Conservation (phyloP, 768 basidiomycete species). For the button mushroom (Agaricus bisporus) region DNA sequence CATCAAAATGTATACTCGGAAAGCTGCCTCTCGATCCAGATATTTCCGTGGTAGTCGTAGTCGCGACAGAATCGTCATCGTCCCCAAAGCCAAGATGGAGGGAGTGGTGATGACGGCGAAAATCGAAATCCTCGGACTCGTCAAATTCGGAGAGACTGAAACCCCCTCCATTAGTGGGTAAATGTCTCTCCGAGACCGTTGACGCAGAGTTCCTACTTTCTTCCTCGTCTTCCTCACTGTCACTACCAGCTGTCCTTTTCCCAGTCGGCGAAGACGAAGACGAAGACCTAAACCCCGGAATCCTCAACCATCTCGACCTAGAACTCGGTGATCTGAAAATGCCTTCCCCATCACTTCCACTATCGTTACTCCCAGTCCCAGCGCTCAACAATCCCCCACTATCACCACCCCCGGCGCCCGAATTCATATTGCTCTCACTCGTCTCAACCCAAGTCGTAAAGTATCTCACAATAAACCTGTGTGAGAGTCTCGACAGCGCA, state of each 20-base stretch:
- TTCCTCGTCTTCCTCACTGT: not conserved
- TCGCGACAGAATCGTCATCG: constrained; percentile 45
- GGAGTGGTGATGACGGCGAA: too few relatives aligned
- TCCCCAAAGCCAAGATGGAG: constrained; percentile 32
- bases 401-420: constrained; percentile 19
- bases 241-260: not conserved
- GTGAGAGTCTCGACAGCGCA: constrained; percentile 79
- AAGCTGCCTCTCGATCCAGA: constrained; percentile 59
- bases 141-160: constrained; percentile 45
- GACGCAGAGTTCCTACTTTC: not conserved
- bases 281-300: constrained; percentile 29
- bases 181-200: constrained; percentile 22
- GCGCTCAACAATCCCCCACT: not conserved
- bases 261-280: not conserved
- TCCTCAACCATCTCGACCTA: not conserved
- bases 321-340: not conserved
- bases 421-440: constrained; percentile 36
- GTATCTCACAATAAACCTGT: constrained; percentile 89
- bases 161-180: constrained; percentile 40
- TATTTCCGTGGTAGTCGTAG: constrained; percentile 29
- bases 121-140: constrained; percentile 47
- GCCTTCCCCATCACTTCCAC: not conserved
- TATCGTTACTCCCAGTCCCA: constrained; percentile 21
- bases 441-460: constrained; percentile 89
- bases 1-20: constrained; percentile 80